Percentiles rank a stretch among this genome's conserved stretches.
Evolutionary conservation across 225 moss, liverwort and hornwort species (phyloP).

Genomic region (Takakia lepidozioides): DNA sequence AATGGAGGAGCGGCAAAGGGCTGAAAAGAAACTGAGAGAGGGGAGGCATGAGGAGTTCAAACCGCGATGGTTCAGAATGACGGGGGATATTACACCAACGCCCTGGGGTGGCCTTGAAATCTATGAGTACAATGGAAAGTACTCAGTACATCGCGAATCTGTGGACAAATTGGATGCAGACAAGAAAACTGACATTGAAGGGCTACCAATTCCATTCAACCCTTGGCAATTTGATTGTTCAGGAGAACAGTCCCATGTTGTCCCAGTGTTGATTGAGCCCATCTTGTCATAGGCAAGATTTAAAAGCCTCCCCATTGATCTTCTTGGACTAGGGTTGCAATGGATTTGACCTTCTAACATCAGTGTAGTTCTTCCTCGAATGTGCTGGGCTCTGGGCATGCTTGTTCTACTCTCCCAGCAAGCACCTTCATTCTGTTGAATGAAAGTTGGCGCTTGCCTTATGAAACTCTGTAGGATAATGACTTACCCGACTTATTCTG

Average conservation of each 20-base stretch:
- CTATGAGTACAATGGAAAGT: slow-evolving; percentile 79
- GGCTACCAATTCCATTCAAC: slow-evolving; percentile 43
- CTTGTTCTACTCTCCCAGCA: slow-evolving; percentile 1
- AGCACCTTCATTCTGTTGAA: not conserved
- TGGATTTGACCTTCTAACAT: not conserved
- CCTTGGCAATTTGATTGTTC: slow-evolving; percentile 81
- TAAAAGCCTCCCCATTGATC: not conserved
- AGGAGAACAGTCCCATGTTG: slow-evolving; percentile 28
- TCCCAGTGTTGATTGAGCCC: slow-evolving; percentile 27
- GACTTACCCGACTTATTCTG: not conserved
- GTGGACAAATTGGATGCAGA: slow-evolving; percentile 17
- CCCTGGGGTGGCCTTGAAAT: slow-evolving; percentile 95
- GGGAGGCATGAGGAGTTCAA: slow-evolving; percentile 36
- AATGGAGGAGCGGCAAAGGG: slow-evolving; percentile 89
- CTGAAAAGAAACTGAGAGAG: slow-evolving; percentile 77
- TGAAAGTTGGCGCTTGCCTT: not conserved
- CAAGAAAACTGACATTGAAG: slow-evolving; percentile 25
- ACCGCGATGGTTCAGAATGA: slow-evolving; percentile 78
- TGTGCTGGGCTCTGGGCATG: not conserved
- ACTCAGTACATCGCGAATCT: slow-evolving; percentile 42
- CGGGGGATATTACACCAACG: slow-evolving; percentile 60
- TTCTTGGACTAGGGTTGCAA: not conserved
- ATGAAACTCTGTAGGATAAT: not conserved
- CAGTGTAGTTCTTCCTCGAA: not conserved
- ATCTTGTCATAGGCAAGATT: slow-evolving; percentile 15